Evolutionary conservation across 306 rosid species (phyloP), one percentile per base, ranked within the genome.

Genomic region (Cucurbita maxima): DNA sequence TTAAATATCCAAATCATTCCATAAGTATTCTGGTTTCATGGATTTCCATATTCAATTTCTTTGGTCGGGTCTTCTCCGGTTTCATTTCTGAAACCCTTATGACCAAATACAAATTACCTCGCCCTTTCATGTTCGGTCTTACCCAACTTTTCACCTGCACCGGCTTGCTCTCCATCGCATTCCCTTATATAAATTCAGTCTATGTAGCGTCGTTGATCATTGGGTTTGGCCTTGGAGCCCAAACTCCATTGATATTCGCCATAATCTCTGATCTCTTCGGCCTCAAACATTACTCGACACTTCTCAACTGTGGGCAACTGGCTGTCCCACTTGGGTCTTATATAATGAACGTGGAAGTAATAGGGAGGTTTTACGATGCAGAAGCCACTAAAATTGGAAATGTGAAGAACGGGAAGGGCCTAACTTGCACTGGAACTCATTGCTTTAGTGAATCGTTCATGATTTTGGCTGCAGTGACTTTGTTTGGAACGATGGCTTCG

Each of bases 21-120:
- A 4, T 72, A 5, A 30, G 10, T 37, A 5, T 78, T 0, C 76
- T 79, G 30, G 79, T 79, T 8, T 82, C 86, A 6, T 75, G 80
- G 6, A 62, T 74, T 1, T 79, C 77, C 55, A 79, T 79, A 15
- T 79, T 82, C 83, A 82, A 79, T 50, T 82, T 76, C 81, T 77
- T 79, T 18, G 86, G 86, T 4, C 69, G 86, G 11, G 81, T 79
- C 8, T 82, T 61, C 48, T 59, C 86, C 0, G 81, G 86, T 4
- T 82, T 79, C 45, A 54, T 74, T 14, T 83, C 87, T 0, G 84
- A 83, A 75, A 38, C 19, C 16, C 60, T 80, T 0, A 70, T 83
- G 37, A 18, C 66, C 7, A 56, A 25, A 36, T 75, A 69, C 71
- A 83, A 72, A 53, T 0, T 83, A 18, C 84, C 84, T 7, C 62